Evolutionary conservation across 208 protist species (phyloP).

Genomic region (Leishmania braziliensis): DNA sequence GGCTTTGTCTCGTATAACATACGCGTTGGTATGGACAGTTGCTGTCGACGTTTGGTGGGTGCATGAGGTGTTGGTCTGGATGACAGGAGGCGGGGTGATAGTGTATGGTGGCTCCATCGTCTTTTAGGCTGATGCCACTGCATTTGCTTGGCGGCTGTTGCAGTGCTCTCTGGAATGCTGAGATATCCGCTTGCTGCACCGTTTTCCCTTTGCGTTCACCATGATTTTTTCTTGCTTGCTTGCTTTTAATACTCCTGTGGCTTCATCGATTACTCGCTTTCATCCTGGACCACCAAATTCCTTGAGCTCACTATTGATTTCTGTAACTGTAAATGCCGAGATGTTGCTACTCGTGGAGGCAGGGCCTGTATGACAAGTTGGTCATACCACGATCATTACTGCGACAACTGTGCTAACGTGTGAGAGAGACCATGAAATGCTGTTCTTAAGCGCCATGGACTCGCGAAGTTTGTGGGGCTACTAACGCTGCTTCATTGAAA

Average conservation of each 20-base stretch:
- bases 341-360: neutral
- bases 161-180: neutral
- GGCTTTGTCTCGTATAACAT: neutral
- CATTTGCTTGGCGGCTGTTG: neutral
- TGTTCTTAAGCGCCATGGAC: neutral
- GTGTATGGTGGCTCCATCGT: constrained; percentile 3
- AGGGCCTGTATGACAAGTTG: neutral
- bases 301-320: neutral
- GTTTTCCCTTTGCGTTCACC: neutral
- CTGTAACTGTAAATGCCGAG: neutral
- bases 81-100: constrained; percentile 5
- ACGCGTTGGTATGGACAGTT: constrained; percentile 7
- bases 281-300: neutral
- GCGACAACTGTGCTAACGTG: neutral
- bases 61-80: neutral
- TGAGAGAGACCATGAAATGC: neutral
- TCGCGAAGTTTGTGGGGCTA: neutral
- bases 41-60: constrained; percentile 1
- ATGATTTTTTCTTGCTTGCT: too few species aligned
- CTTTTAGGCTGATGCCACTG: neutral
- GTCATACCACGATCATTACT: neutral
- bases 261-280: neutral
- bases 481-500: neutral
- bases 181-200: too few species aligned
- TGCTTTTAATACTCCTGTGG: neutral